Percentiles rank a stretch among this genome's conserved stretches.
Evolutionary conservation across 2,329 filamentous ascomycete genomes (phyloP).

Genomic region (Claviceps humidiphila): DNA sequence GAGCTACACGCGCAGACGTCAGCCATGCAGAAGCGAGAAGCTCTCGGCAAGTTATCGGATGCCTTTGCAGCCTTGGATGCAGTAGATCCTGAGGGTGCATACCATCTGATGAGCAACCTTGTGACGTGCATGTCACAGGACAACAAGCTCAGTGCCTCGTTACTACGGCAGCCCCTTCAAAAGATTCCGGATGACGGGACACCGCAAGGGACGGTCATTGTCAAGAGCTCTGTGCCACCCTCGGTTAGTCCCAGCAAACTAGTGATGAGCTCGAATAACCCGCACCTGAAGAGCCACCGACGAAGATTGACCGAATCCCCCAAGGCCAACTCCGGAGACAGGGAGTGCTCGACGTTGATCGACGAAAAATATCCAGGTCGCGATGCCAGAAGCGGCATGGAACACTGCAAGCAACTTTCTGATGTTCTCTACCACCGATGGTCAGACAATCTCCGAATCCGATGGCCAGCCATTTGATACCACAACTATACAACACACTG

Average conservation of each 20-base stretch:
- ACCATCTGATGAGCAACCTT: constrained; percentile 67
- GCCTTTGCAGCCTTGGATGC: constrained; percentile 76
- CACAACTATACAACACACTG: background rate
- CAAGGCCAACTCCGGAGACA: constrained; percentile 25
- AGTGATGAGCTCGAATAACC: constrained; percentile 67
- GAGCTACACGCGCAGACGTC: constrained; percentile 75
- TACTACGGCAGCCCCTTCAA: constrained; percentile 27
- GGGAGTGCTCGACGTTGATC: constrained; percentile 32
- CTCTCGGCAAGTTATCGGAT: constrained; percentile 68
- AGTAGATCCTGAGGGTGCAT: constrained; percentile 80
- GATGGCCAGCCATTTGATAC: constrained; percentile 43
- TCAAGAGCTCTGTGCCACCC: constrained; percentile 37
- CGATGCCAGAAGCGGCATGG: constrained; percentile 58
- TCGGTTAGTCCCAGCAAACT: constrained; percentile 45
- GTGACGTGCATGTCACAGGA: constrained; percentile 62
- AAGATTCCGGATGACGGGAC: constrained; percentile 30
- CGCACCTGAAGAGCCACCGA: constrained; percentile 68
- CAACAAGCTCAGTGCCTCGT: constrained; percentile 44
- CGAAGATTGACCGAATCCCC: constrained; percentile 42
- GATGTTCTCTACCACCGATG: constrained; percentile 86
- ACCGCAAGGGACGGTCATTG: constrained; percentile 42
- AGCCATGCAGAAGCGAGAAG: constrained; percentile 57
- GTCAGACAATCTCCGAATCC: constrained; percentile 66
- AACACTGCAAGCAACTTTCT: constrained; percentile 78
- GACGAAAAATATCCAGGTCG: constrained; percentile 43